Evolutionary conservation across 495 filamentous ascomycete genomes (phyloP).

Genomic region (Lepraria neglecta): DNA sequence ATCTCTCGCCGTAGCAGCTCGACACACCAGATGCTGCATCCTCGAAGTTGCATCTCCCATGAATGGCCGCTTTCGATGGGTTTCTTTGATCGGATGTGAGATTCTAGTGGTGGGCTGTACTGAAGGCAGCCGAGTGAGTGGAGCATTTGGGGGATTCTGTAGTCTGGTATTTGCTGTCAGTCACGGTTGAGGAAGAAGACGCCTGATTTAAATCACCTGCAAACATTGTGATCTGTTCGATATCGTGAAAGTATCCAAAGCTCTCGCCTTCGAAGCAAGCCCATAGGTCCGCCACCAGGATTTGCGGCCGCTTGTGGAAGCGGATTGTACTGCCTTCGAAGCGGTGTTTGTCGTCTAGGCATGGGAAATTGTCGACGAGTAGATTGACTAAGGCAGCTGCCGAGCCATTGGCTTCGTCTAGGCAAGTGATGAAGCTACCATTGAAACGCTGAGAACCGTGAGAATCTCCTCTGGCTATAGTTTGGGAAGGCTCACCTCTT

Average conservation of each 20-base stretch:
- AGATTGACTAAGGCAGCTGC: slow-evolving; percentile 79
- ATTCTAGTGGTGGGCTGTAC: slow-evolving; percentile 73
- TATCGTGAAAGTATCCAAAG: slow-evolving; percentile 82
- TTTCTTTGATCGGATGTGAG: slow-evolving; percentile 55
- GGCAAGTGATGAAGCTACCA: slow-evolving; percentile 65
- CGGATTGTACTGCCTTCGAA: slow-evolving; percentile 72
- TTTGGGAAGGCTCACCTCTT: slow-evolving; percentile 52
- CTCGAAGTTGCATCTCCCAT: slow-evolving; percentile 86
- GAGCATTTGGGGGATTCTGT: slow-evolving; percentile 91
- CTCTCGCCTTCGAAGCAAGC: slow-evolving; percentile 79
- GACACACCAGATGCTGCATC: slow-evolving; percentile 87
- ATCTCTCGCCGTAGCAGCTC: slow-evolving; percentile 88
- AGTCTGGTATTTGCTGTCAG: slow-evolving; percentile 48
- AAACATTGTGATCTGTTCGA: slow-evolving; percentile 96
- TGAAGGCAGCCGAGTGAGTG: slow-evolving; percentile 72
- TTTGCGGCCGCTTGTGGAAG: slow-evolving; percentile 90
- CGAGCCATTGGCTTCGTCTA: slow-evolving; percentile 69
- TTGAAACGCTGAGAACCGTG: slow-evolving; percentile 60
- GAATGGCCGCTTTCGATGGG: slow-evolving; percentile 61
- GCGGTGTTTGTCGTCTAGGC: slow-evolving; percentile 72
- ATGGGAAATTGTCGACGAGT: slow-evolving; percentile 69
- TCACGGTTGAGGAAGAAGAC: not conserved
- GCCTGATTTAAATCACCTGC: slow-evolving; percentile 35
- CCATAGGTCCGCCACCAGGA: slow-evolving; percentile 91
- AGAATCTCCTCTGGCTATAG: not conserved